Evolutionary conservation across 352 stramenopile species (phyloP).

Genomic region (Thraustotheca clavata): DNA sequence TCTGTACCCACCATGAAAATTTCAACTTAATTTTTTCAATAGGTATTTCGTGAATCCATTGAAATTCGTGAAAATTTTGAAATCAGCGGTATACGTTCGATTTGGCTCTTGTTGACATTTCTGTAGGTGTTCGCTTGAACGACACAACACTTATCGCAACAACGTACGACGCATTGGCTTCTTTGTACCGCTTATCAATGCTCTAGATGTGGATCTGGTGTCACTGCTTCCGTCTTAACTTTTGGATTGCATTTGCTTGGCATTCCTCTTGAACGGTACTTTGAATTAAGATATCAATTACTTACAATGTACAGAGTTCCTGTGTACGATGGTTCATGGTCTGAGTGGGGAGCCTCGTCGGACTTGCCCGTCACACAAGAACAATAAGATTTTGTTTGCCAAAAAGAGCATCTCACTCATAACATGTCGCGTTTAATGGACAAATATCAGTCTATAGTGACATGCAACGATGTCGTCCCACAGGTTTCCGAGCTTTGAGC

Average conservation of each 20-base stretch:
- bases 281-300: neutral
- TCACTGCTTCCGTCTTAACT: conserved; percentile 54
- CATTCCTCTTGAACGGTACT: conserved; percentile 60
- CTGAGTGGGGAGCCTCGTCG: conserved; percentile 65
- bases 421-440: too few relatives aligned
- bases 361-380: conserved; percentile 41
- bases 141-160: conserved; percentile 55
- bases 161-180: conserved; percentile 29
- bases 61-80: conserved; percentile 77
- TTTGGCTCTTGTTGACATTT: neutral
- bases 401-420: too few relatives aligned
- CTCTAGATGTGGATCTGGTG: conserved; percentile 61
- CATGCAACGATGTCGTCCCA: too few relatives aligned
- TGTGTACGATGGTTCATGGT: conserved; percentile 88
- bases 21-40: conserved; percentile 10
- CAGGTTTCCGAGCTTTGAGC: too few relatives aligned
- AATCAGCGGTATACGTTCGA: conserved; percentile 36
- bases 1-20: conserved; percentile 36
- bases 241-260: conserved; percentile 55
- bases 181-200: neutral
- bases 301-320: conserved; percentile 28
- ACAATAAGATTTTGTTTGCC: too few relatives aligned
- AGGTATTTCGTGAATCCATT: conserved; percentile 64
- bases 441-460: too few relatives aligned
- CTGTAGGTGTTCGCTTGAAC: conserved; percentile 47